Evolutionary conservation across 768 basidiomycete species (phyloP), one percentile per base, ranked within the genome.

Genomic region (Termitomyces sp.): DNA sequence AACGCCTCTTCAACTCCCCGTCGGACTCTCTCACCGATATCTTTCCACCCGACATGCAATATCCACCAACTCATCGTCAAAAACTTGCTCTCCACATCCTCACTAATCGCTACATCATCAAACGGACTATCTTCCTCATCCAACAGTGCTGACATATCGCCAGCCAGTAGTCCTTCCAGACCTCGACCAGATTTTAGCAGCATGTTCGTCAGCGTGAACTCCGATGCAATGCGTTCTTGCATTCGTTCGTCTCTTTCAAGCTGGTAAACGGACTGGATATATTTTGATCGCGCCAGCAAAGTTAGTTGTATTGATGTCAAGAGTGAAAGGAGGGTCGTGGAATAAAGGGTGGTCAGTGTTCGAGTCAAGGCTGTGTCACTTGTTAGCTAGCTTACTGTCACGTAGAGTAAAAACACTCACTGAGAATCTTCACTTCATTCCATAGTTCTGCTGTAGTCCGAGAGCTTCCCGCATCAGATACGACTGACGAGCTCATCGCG

Each of bases 1-100:
- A 97, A 91, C 0, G 90, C 91, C 54, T 87, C 86, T 62, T 91
- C 86, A 0, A 94, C 91, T 0, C 82, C 88, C 32, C 79, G 71
- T 60, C 85, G 72, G 0, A 94, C 89, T 36, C 90, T 74, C 59
- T 84, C 83, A 0, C 82, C 84, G 0, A 98, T 79, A 54, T 88
- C 86, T 60, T 87, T 89, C 94, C 94, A 96, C 0, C 95, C 94
- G 3, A 93, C 88, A 64, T 97, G 86, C 52, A 96, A 63, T 10
- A 96, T 75, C 93, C 94, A 96, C 93, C 94, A 98, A 36, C 86
- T 90, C 61, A 95, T 80, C 0, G 89, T 92, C 47, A 97, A 73
- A 65, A 85, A 98, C 64, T 85, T 83, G 56, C 82, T 76, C 68
- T 95, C 93, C 5, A 84, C 82, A 51, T 88, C 88, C 33, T 88